Conservation (phyloP, 805 yeast genomes). For the Teunomyces atbi region DNA sequence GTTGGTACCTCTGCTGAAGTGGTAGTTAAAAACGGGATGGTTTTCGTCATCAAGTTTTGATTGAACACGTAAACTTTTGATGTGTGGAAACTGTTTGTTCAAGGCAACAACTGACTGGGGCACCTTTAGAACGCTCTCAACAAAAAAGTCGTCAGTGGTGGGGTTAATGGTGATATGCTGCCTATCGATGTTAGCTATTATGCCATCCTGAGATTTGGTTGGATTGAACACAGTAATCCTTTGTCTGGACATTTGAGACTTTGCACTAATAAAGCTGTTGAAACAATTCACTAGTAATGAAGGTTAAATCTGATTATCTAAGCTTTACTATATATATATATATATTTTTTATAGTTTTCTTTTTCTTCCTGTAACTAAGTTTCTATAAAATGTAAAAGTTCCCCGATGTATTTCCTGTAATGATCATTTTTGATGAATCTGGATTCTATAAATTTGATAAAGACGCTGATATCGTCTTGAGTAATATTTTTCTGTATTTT, state of each 20-base stretch:
- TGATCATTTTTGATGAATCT: conserved; percentile 7
- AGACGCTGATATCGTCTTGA: conserved; percentile 5
- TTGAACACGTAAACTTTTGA: conserved; percentile 22
- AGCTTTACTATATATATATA: not conserved
- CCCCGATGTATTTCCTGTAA: conserved; percentile 7
- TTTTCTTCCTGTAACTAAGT: not conserved
- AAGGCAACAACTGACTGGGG: not conserved
- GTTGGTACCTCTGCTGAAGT: conserved; percentile 25
- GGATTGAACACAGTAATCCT: conserved; percentile 33
- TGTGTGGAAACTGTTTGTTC: conserved; percentile 11
- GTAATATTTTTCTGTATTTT: not conserved
- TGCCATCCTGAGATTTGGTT: conserved; percentile 19
- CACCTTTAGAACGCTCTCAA: conserved; percentile 7
- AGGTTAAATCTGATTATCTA: not conserved
- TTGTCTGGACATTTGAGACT: conserved; percentile 22
- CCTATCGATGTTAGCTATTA: conserved; percentile 14
- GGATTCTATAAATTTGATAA: conserved; percentile 6
- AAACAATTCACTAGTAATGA: too few relatives aligned
- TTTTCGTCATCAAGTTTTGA: conserved; percentile 7
- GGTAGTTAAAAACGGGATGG: conserved; percentile 25
- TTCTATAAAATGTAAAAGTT: conserved; percentile 2
- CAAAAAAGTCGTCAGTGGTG: conserved; percentile 4
- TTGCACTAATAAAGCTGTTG: not conserved
- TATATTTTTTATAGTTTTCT: not conserved
- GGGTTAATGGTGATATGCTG: conserved; percentile 4